Conservation (phyloP, 129 eudicot species). For the Pseudognaphalium luteoalbum region DNA sequence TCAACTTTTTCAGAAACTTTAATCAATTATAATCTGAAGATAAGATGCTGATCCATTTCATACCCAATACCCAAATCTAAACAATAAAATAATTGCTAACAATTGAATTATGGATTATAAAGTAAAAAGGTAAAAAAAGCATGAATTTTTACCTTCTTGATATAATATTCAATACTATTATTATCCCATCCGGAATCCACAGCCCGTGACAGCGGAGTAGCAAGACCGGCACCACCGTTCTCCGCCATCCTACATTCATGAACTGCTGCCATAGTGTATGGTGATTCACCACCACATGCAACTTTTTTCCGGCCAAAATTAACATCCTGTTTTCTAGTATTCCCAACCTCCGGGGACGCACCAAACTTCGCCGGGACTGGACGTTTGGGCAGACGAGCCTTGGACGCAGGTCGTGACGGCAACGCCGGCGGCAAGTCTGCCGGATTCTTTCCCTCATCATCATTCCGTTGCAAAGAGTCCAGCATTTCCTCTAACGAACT, state of each 20-base stretch:
- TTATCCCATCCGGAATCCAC: constrained; percentile 59
- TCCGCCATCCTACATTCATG: constrained; percentile 35
- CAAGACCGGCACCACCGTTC: constrained; percentile 35
- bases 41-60: constrained; percentile 10
- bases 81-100: background rate
- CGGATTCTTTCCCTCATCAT: constrained; percentile 58
- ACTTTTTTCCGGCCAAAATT: constrained; percentile 60
- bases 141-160: constrained; percentile 54
- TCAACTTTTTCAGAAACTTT: constrained; percentile 18
- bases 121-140: background rate
- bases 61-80: constrained; percentile 10
- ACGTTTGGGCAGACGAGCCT: constrained; percentile 67
- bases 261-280: constrained; percentile 41
- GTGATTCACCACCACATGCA: constrained; percentile 49
- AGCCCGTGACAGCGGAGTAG: constrained; percentile 25
- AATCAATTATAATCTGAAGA: background rate
- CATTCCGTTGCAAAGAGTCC: constrained; percentile 59
- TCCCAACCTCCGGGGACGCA: constrained; percentile 19
- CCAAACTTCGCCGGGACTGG: constrained; percentile 46
- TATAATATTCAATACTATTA: constrained; percentile 65
- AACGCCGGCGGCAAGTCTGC: constrained; percentile 82
- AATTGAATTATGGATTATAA: background rate
- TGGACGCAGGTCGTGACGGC: constrained; percentile 70
- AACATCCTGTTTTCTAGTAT: constrained; percentile 7
- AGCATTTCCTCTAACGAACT: constrained; percentile 97